A percentile compares a stretch with the other conserved stretches of the same genome.
Evolutionary conservation across 1,284 basidiomycete species (phyloP).

Genomic region (Ustilago tritici): DNA sequence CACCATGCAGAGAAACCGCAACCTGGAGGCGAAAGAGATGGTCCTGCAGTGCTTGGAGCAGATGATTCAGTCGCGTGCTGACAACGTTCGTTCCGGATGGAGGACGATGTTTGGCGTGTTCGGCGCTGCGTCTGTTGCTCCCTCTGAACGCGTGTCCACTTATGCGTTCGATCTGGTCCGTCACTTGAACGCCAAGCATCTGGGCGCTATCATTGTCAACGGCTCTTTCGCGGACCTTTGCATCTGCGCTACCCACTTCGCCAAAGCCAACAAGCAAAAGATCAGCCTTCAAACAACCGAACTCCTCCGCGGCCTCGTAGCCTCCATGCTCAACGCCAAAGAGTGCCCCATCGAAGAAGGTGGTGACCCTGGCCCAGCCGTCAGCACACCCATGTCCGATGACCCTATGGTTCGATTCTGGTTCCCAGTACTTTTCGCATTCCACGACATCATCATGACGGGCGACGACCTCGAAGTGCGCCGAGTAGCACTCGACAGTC

Average conservation of each 20-base stretch:
- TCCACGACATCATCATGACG: conserved; percentile 99
- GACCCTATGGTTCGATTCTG: conserved; percentile 76
- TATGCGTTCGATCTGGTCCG: conserved; percentile 97
- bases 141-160: conserved; percentile 90
- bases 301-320: conserved; percentile 86
- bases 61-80: conserved; percentile 95
- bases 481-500: conserved; percentile 84
- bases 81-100: conserved; percentile 98
- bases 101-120: conserved; percentile 99
- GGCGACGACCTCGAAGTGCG: conserved; percentile 98
- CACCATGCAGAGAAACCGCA: conserved; percentile 95
- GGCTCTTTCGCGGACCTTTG: conserved; percentile 96
- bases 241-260: conserved; percentile 98
- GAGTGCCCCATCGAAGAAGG: conserved; percentile 56
- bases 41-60: conserved; percentile 98
- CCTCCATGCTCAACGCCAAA: conserved; percentile 79
- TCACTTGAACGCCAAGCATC: conserved; percentile 89
- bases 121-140: conserved; percentile 92
- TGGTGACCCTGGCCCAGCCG: conserved; percentile 57
- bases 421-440: conserved; percentile 95
- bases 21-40: conserved; percentile 96
- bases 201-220: conserved; percentile 87
- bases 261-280: conserved; percentile 98
- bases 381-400: conserved; percentile 54
- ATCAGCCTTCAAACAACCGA: conserved; percentile 95